A percentile compares a stretch with the other conserved stretches of the same genome.
These are phyloP conservation scores for Zygosaccharomyces pseudobailii DNA, from an alignment of 1,139 yeast species.

Conservation along the genomic window DNA sequence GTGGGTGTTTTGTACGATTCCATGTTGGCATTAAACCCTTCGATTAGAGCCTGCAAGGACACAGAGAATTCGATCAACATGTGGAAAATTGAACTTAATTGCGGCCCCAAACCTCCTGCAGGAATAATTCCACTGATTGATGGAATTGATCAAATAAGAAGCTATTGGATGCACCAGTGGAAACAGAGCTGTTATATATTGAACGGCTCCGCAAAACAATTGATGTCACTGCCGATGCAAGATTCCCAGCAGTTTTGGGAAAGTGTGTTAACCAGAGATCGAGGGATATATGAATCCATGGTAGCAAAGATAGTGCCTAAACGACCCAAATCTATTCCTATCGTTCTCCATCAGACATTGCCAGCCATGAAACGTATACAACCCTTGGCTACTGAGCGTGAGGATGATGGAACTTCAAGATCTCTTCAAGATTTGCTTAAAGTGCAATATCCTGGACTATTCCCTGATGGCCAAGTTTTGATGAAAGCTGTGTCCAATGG, in stretches of 20 bases:
- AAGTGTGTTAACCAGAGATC: slow-evolving; percentile 39
- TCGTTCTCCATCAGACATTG: slow-evolving; percentile 53
- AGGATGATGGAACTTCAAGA: slow-evolving; percentile 17
- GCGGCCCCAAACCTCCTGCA: slow-evolving; percentile 45
- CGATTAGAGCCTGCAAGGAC: slow-evolving; percentile 11
- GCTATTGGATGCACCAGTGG: slow-evolving; percentile 65
- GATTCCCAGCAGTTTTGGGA: slow-evolving; percentile 57
- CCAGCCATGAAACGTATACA: slow-evolving; percentile 40
- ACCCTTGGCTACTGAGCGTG: slow-evolving; percentile 38
- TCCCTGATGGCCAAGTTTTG: slow-evolving; percentile 35
- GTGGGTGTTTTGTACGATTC: slow-evolving; percentile 65
- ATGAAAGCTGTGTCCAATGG: slow-evolving; percentile 62
- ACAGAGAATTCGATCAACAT: slow-evolving; percentile 24
- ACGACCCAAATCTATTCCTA: slow-evolving; percentile 46
- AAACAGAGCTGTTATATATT: slow-evolving; percentile 75
- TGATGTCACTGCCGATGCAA: slow-evolving; percentile 66
- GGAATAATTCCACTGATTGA: slow-evolving; percentile 47
- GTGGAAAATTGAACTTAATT: slow-evolving; percentile 51
- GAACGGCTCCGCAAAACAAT: slow-evolving; percentile 66
- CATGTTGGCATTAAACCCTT: slow-evolving; percentile 39
- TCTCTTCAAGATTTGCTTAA: slow-evolving; percentile 44
- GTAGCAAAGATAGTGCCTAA: slow-evolving; percentile 39
- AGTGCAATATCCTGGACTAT: slow-evolving; percentile 42
- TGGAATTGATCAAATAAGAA: slow-evolving; percentile 38
- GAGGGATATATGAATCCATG: slow-evolving; percentile 35